Evolutionary conservation across 1,139 yeast species (phyloP).

Genomic region (Blastobotrys illinoisensis): DNA sequence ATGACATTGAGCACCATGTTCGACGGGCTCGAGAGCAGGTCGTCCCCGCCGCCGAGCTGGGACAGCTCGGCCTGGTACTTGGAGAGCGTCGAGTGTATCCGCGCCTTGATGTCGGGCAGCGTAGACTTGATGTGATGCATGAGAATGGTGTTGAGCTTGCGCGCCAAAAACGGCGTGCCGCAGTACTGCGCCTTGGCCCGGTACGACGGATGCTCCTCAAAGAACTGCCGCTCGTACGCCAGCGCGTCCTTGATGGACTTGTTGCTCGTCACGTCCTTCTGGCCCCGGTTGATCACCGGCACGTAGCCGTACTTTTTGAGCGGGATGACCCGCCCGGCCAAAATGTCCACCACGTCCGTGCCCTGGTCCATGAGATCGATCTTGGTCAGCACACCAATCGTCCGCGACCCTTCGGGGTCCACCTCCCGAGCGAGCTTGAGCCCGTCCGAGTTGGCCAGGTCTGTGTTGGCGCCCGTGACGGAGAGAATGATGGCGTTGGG

Average conservation of each 20-base stretch:
- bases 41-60: slow-evolving; percentile 68
- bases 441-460: slow-evolving; percentile 96
- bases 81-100: slow-evolving; percentile 83
- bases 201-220: slow-evolving; percentile 90
- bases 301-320: slow-evolving; percentile 85
- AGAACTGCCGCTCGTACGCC: slow-evolving; percentile 69
- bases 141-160: slow-evolving; percentile 82
- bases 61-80: slow-evolving; percentile 78
- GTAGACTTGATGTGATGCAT: slow-evolving; percentile 93
- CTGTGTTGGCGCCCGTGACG: slow-evolving; percentile 96
- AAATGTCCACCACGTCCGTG: slow-evolving; percentile 93
- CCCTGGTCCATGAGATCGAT: slow-evolving; percentile 98
- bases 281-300: slow-evolving; percentile 97
- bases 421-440: slow-evolving; percentile 94
- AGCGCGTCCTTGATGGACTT: slow-evolving; percentile 88
- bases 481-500: slow-evolving; percentile 95
- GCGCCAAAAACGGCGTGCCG: slow-evolving; percentile 96
- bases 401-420: slow-evolving; percentile 94
- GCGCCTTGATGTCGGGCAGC: slow-evolving; percentile 88
- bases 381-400: slow-evolving; percentile 94
- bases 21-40: slow-evolving; percentile 80
- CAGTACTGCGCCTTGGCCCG: slow-evolving; percentile 87
- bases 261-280: slow-evolving; percentile 81
- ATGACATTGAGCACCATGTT: slow-evolving; percentile 86
- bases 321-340: slow-evolving; percentile 95